phyloP scores from a whole-genome alignment of 345 rosid species.

The Microcos paniculata region DNA sequence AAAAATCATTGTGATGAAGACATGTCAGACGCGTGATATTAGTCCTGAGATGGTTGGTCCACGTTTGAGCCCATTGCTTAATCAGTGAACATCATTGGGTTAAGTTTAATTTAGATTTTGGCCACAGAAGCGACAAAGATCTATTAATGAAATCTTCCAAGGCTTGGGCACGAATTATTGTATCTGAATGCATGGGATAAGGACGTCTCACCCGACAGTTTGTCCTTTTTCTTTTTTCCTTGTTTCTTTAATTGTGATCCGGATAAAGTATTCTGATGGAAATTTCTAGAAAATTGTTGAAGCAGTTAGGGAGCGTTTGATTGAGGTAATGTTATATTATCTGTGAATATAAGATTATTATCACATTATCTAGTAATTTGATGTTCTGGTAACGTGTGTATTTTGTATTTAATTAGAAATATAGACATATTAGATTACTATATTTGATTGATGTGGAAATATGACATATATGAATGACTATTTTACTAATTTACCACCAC shows the following conservation, averaged over 20 bases:
- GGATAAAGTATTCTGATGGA: background rate
- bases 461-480: too few species aligned
- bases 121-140: background rate
- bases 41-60: constrained; percentile 34
- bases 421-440: too few species aligned
- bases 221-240: background rate
- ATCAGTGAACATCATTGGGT: background rate
- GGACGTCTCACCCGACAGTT: background rate
- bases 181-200: background rate
- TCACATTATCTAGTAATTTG: too few species aligned
- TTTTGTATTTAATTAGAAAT: too few species aligned
- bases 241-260: too few species aligned
- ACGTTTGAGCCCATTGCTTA: constrained; percentile 9
- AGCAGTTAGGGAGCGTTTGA: background rate
- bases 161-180: background rate
- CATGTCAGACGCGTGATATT: constrained; percentile 19
- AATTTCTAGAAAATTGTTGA: background rate
- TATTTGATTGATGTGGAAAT: too few species aligned
- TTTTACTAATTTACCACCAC: too few species aligned
- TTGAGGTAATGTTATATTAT: too few species aligned
- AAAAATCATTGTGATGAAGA: background rate
- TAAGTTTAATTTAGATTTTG: background rate
- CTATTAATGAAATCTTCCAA: background rate
- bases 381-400: too few species aligned
- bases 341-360: too few species aligned